Evolutionary conservation across 1,139 yeast species (phyloP), one percentile per base, ranked within the genome.

Genomic region (Geotrichum restrictum): DNA sequence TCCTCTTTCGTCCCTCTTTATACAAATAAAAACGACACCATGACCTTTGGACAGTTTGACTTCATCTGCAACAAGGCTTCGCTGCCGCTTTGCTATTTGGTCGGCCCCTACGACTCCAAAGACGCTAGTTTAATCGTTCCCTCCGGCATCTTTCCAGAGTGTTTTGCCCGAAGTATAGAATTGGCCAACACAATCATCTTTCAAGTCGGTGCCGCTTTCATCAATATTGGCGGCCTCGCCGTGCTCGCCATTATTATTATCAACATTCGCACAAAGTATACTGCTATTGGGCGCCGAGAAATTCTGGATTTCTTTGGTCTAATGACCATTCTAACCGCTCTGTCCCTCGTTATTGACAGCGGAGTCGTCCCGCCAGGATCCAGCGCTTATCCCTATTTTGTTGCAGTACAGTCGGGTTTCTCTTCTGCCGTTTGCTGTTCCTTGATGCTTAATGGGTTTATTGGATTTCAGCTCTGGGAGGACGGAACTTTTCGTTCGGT

Each of bases 311-410:
- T 87, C 64, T 85, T 83, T 66, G 82, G 85, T 68, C 62, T 81
- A 45, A 74, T 78, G 58, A 72, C 84, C 42, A 74, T 80, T 1
- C 74, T 86, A 60, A 76, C 81, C 8, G 77, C 85, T 24, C 71
- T 83, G 57, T 77, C 89, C 4, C 74, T 91, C 54, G 80, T 91
- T 37, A 94, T 88, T 14, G 96, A 91, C 65, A 83, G 95, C 60
- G 98, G 98, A 29, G 97, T 91, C 3, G 79, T 88, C 19, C 96
- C 98, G 1, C 95, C 96, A 1, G 85, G 91, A 3, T 80, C 93
- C 2, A 63, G 66, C 3, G 75, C 88, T 8, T 91, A 82, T 66
- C 85, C 89, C 0, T 89, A 86, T 68, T 85, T 89, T 68, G 97
- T 88, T 11, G 80, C 94, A n/a, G 76, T 83, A 2, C 97, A 91